Evolutionary conservation across 2,329 filamentous ascomycete genomes (phyloP).

Genomic region (Teratosphaeria destructans): DNA sequence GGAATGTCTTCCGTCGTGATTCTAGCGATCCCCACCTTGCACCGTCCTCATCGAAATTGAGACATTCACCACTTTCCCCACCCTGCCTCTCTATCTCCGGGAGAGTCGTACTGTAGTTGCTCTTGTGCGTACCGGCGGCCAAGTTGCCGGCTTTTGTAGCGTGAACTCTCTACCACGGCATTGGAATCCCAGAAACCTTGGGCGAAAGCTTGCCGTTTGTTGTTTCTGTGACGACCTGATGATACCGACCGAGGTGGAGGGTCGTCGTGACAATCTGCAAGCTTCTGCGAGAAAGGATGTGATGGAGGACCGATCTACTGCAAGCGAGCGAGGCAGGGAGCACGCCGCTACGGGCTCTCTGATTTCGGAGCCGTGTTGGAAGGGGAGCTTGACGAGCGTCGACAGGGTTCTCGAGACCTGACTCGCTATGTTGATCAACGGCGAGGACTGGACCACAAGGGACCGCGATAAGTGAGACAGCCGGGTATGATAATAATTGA

Average conservation of each 20-base stretch:
- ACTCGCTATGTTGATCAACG: not conserved
- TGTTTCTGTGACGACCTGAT: not conserved
- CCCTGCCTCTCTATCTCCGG: not conserved
- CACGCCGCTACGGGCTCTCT: not conserved
- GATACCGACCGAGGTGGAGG: not conserved
- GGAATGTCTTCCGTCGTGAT: not conserved
- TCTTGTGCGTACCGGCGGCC: not conserved
- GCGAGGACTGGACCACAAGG: not conserved
- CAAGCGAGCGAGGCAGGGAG: not conserved
- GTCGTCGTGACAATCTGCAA: not conserved
- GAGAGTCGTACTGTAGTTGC: not conserved
- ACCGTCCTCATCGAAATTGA: not conserved
- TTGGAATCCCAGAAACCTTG: not conserved
- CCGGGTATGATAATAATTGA: not conserved
- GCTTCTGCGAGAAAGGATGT: no score
- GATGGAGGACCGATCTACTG: not conserved
- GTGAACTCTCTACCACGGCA: not conserved
- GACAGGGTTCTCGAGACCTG: not conserved
- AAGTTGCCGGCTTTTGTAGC: conserved; percentile 1
- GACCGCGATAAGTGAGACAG: not conserved
- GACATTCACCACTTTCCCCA: not conserved
- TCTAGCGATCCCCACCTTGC: not conserved
- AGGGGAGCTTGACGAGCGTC: not conserved
- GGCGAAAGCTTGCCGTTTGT: not conserved
- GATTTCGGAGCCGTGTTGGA: not conserved